Evolutionary conservation across 345 rosid species (phyloP).

Genomic region (Acer saccharum): DNA sequence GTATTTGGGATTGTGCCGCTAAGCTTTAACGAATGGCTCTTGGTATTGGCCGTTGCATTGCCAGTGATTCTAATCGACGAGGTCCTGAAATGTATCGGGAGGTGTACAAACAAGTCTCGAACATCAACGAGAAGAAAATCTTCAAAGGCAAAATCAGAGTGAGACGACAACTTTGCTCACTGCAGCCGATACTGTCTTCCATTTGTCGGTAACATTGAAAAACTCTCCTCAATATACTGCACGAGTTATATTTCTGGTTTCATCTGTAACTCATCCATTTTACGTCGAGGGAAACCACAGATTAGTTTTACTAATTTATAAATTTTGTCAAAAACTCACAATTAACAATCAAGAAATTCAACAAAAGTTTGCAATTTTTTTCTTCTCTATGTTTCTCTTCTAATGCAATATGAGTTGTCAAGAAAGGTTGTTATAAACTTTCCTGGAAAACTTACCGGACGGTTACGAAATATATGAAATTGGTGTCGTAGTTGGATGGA

Average conservation of each 20-base stretch:
- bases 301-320: background rate
- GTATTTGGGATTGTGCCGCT: constrained; percentile 69
- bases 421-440: background rate
- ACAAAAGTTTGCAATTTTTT: background rate
- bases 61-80: constrained; percentile 70
- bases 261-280: background rate
- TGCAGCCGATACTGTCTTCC: background rate
- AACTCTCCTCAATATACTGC: background rate
- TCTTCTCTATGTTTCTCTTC: background rate
- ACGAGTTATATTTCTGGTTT: background rate
- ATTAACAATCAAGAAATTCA: background rate
- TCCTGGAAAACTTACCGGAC: background rate
- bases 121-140: constrained; percentile 23
- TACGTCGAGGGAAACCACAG: constrained; percentile 1
- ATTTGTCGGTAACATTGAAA: background rate
- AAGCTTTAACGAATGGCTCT: constrained; percentile 70
- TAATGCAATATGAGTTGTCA: background rate
- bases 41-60: constrained; percentile 58
- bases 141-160: constrained; percentile 50
- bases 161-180: constrained; percentile 6
- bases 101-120: constrained; percentile 27
- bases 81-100: constrained; percentile 46
- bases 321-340: constrained; percentile 9
- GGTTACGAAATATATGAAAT: background rate
- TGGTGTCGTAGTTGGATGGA: background rate